Conservation (phyloP, 305 asterid genomes). For the Fraxinus sp. region DNA sequence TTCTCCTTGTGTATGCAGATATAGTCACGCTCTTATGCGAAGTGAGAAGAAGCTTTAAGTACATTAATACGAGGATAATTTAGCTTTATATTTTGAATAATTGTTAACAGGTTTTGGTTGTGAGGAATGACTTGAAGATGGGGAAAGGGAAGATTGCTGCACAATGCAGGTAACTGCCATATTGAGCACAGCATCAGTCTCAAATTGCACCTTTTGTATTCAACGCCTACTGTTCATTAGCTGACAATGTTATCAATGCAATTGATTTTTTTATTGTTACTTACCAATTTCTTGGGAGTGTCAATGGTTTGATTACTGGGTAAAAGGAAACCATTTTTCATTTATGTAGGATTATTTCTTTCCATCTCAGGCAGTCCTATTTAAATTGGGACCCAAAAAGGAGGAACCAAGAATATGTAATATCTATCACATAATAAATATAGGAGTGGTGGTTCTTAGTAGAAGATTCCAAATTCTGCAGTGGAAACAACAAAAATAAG, state of each 20-base stretch:
- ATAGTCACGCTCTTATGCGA: neutral
- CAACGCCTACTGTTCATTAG: neutral
- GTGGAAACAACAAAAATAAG: neutral
- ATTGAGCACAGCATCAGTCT: neutral
- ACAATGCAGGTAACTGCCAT: slow-evolving; percentile 74
- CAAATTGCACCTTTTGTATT: neutral
- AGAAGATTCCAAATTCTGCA: neutral
- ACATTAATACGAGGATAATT: slow-evolving; percentile 10
- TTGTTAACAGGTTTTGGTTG: slow-evolving; percentile 81
- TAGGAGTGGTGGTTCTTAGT: neutral
- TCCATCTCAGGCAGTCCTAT: neutral
- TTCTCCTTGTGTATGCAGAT: neutral
- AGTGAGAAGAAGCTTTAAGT: neutral
- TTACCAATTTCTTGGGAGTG: neutral
- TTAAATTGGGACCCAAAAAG: neutral
- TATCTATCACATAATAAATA: neutral
- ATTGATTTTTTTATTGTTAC: slow-evolving; percentile 1
- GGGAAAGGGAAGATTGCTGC: slow-evolving; percentile 99
- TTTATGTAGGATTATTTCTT: neutral
- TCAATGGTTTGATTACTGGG: neutral
- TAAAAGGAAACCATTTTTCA: neutral
- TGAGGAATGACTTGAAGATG: slow-evolving; percentile 96
- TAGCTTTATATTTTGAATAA: slow-evolving; percentile 19
- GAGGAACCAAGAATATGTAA: neutral
- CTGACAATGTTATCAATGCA: slow-evolving; percentile 4